Evolutionary conservation across 345 rosid species (phyloP).

Genomic region (Gossypium australe): DNA sequence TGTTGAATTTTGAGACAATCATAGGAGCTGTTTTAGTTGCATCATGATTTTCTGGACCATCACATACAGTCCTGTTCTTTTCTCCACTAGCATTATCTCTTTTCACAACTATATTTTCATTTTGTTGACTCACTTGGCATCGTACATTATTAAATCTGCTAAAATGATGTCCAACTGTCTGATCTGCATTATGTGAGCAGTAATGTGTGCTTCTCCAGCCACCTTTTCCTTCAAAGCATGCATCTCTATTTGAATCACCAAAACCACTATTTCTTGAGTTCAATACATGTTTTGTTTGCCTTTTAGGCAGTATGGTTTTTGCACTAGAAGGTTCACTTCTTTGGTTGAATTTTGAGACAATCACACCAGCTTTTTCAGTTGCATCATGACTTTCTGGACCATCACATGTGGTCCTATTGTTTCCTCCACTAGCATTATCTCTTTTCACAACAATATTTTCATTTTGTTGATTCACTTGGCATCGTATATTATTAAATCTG

Average conservation of each 20-base stretch:
- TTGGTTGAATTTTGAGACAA: constrained; percentile 18
- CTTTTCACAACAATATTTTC: constrained; percentile 20
- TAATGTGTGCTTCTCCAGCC: constrained; percentile 60
- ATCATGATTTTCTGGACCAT: constrained; percentile 9
- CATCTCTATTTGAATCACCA: constrained; percentile 25
- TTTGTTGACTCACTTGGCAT: constrained; percentile 17
- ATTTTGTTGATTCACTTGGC: constrained; percentile 15
- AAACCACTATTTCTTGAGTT: constrained; percentile 7
- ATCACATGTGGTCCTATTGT: constrained; percentile 14
- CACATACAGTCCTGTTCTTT: constrained; percentile 14
- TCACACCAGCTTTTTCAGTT: constrained; percentile 21
- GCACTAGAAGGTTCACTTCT: constrained; percentile 14
- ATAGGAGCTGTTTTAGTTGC: constrained; percentile 23
- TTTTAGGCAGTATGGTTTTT: constrained; percentile 24
- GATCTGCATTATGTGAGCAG: constrained; percentile 18
- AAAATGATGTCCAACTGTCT: constrained; percentile 12
- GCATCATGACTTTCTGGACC: constrained; percentile 6
- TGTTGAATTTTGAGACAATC: constrained; percentile 17
- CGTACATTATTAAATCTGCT: constrained; percentile 18
- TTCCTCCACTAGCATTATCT: constrained; percentile 11
- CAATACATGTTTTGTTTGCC: constrained; percentile 27
- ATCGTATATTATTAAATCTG: constrained; percentile 20
- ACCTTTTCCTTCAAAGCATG: constrained; percentile 22
- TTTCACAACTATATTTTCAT: constrained; percentile 18
- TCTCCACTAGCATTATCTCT: constrained; percentile 24